Evolutionary conservation across 176 grass and related monocot species (phyloP).

Genomic region (Phragmites australis): DNA sequence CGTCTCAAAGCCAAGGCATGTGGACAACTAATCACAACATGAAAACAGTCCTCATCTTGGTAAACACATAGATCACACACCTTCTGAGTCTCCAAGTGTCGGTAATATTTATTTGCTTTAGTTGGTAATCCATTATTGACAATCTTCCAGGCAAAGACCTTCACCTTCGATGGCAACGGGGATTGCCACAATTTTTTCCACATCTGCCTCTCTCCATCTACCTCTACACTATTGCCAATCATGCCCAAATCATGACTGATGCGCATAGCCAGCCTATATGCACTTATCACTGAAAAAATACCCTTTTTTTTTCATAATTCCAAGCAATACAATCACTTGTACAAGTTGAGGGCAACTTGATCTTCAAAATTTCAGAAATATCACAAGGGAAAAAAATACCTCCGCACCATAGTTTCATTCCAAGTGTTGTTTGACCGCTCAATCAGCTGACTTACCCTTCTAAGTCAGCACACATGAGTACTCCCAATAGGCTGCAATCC

Average conservation of each 20-base stretch:
- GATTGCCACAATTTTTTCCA: not conserved
- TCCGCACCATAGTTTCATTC: too few species aligned
- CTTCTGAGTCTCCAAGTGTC: not conserved
- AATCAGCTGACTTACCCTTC: not conserved
- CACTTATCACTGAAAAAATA: too few species aligned
- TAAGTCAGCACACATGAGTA: rapidly evolving
- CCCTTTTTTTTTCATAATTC: too few species aligned
- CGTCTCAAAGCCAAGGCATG: too few species aligned
- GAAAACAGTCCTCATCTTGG: too few species aligned
- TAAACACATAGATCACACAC: not conserved
- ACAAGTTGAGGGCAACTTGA: too few species aligned
- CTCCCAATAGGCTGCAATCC: not conserved
- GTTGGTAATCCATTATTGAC: not conserved
- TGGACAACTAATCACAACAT: too few species aligned
- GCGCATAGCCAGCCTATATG: not conserved
- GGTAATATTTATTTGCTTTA: not conserved
- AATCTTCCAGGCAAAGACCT: not conserved
- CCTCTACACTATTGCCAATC: not conserved
- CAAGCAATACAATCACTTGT: too few species aligned
- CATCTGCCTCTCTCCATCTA: not conserved
- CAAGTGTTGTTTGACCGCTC: not conserved
- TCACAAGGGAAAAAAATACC: too few species aligned
- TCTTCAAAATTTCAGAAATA: too few species aligned
- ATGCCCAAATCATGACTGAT: not conserved
- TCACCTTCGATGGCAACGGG: not conserved